A percentile compares a stretch with the other conserved stretches of the same genome.
Evolutionary conservation across 225 moss, liverwort and hornwort species (phyloP).

Genomic region (Takakia lepidozioides): DNA sequence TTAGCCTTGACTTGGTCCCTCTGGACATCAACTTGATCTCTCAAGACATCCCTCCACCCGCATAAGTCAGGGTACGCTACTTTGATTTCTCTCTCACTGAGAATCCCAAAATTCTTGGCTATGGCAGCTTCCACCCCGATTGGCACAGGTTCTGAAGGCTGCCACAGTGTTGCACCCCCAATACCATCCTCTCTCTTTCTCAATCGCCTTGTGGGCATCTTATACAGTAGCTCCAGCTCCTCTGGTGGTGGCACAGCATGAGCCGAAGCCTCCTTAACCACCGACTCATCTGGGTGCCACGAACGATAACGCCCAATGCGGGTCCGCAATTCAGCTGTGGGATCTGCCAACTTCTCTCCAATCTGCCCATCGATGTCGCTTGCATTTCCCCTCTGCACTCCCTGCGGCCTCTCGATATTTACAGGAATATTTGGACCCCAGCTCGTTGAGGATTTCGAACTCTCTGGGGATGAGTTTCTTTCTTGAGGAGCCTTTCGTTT

Average conservation of each 20-base stretch:
- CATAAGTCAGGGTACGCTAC: slow-evolving; percentile 46
- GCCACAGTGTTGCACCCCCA: slow-evolving; percentile 72
- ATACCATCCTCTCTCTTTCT: slow-evolving; percentile 50
- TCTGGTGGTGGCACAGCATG: slow-evolving; percentile 13
- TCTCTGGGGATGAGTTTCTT: background rate
- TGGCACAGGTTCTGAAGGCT: slow-evolving; percentile 41
- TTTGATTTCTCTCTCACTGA: slow-evolving; percentile 9
- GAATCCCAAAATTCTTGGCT: slow-evolving; percentile 27
- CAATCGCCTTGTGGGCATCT: slow-evolving; percentile 32
- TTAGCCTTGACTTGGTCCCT: slow-evolving; percentile 12
- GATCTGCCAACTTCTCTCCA: background rate
- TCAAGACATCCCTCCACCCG: slow-evolving; percentile 53
- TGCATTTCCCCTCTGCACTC: background rate
- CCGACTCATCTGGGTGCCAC: slow-evolving; percentile 67
- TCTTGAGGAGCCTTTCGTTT: background rate
- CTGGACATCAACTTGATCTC: slow-evolving; percentile 2
- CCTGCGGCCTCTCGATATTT: background rate
- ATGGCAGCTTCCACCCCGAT: slow-evolving; percentile 56
- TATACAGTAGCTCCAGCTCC: slow-evolving; percentile 38
- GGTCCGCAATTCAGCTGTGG: slow-evolving; percentile 8
- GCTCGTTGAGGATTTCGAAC: slow-evolving; percentile 1
- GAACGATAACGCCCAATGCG: slow-evolving; percentile 49
- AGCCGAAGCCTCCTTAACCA: slow-evolving; percentile 14
- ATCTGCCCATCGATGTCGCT: background rate
- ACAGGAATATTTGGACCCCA: slow-evolving; percentile 1